These are phyloP conservation scores for Beauveria varroae DNA, from an alignment of 2,329 filamentous ascomycete genomes.

Conservation along the genomic window DNA sequence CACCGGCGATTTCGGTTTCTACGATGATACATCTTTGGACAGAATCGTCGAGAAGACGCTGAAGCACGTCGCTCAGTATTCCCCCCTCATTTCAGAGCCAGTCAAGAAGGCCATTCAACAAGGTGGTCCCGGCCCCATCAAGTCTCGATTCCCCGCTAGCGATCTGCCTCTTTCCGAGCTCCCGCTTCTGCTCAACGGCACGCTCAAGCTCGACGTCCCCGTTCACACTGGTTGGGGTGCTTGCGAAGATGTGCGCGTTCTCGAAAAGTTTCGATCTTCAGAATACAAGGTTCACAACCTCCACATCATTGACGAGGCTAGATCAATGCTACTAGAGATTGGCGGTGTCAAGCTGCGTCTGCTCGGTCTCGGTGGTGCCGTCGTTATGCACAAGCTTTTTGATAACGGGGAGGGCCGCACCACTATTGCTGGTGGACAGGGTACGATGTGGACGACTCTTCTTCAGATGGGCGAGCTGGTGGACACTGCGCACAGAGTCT, in stretches of 20 bases:
- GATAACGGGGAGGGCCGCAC: conserved; percentile 97
- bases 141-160: conserved; percentile 71
- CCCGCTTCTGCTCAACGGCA: conserved; percentile 77
- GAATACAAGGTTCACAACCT: conserved; percentile 98
- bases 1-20: conserved; percentile 98
- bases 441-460: conserved; percentile 98
- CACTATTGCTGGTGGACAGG: conserved; percentile 95
- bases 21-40: conserved; percentile 91
- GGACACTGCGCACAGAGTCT: conserved; percentile 95
- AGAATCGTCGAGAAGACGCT: conserved; percentile 98
- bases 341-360: conserved; percentile 94
- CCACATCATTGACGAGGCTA: conserved; percentile 97
- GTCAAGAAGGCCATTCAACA: conserved; percentile 60
- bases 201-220: conserved; percentile 85
- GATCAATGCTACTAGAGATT: conserved; percentile 88
- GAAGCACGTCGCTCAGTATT: conserved; percentile 98
- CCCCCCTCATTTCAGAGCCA: conserved; percentile 78
- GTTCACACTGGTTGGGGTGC: conserved; percentile 99
- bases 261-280: conserved; percentile 94
- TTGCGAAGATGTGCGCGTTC: conserved; percentile 92
- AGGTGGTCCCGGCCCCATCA: conserved; percentile 68
- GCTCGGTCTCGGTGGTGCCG: conserved; percentile 86
- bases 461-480: conserved; percentile 97
- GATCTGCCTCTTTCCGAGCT: conserved; percentile 91
- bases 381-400: conserved; percentile 99